Base-by-base conservation (phyloP, 441 rosid species). In the Biscutella laevigata region DNA sequence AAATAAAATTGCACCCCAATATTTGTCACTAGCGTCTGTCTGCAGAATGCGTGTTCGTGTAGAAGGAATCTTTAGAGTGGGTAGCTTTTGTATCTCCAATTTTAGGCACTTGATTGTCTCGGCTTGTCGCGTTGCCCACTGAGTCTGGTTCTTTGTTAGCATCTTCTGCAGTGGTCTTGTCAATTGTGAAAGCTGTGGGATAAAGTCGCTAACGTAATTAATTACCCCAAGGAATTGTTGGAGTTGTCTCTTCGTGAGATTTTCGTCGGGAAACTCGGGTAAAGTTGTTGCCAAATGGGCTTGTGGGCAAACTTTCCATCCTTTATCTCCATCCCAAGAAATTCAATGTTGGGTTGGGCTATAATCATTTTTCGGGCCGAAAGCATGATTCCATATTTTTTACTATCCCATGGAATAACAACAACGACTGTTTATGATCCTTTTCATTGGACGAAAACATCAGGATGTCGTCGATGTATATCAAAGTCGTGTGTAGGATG, bases 341-440 rank as follows among this genome's bases (percentile, higher is more conserved):
- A 40, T 1, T 40, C 15, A 1, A 22, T 41, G 10, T 11, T 11
- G 29, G 16, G 29, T 5, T 41, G 10, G 17, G 17, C 29, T 22
- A 41, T 21, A 1, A 11, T 11, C 26, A n/a, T 41, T 0, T 22
- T 41, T 41, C 46, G 4, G 16, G 46, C 15, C 1, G 9, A 41
- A 1, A 41, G 29, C 28, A 41, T 41, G 0, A 41, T 22, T 3
- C 5, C 2, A 1, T 22, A 1, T 22, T 0, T 5, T 20, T 40
- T 0, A 20, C 2, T 0, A 22, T 41, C 0, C 0, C 0, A 0
- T 41, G 10, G 1, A 22, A 41, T 1, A 21, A 13, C 0, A 4
- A 2, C 0, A 26, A 21, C 0, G 4, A 1, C 1, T 7, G 12
- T 1, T 14, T 2, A 6, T 45, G 34, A 0, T 14, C 20, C 0